Base-by-base conservation (phyloP, 2,329 filamentous ascomycete species). In the Oidium heveae region DNA sequence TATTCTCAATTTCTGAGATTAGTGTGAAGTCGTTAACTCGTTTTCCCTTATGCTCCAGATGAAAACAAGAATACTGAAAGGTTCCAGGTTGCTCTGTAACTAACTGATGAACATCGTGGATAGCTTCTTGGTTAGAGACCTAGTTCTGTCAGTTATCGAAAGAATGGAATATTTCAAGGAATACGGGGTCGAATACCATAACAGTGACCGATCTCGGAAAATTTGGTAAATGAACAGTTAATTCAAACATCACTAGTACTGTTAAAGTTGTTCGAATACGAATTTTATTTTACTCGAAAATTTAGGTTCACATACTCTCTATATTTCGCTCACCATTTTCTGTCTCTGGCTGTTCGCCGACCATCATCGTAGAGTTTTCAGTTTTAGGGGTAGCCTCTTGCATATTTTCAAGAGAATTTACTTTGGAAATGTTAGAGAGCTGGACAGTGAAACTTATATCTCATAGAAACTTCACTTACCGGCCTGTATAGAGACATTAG, bases 21-120 rank as follows among this genome's bases (percentile, higher is more conserved):
- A 93, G 83, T 57, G 93, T 77, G 63, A 91, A 96, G 69, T 98
- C 91, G 68, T 96, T 96, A 74, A 98, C 82, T 60, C 84, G 83
- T 68, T 84, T 73, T 61, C 86, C 86, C 57, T 85, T 81, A 70
- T 88, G 81, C 70, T 96, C 88, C 63, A 98, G 80, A 70, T 98
- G 91, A 72, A 98, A 98, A 74, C 91, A 98, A 54, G 91, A 94
- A 72, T 95, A 95, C 69, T 94, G 87, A 71, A 95, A 91, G 53
- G 89, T 93, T 57, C 82, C 76, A 5, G 91, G 91, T 52, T 87
- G 76, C 69, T 98, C 91, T 70, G 95, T 87, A 66, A 98, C 84
- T 58, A 88, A 89, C 70, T 96, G 91, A 61, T 91, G 85, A 62
- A 98, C 81, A 72, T 98, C 91, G 69, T 96, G 91, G 58, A 96